Conservation (phyloP, 352 stramenopile genomes). For the Pythium monospermum region DNA sequence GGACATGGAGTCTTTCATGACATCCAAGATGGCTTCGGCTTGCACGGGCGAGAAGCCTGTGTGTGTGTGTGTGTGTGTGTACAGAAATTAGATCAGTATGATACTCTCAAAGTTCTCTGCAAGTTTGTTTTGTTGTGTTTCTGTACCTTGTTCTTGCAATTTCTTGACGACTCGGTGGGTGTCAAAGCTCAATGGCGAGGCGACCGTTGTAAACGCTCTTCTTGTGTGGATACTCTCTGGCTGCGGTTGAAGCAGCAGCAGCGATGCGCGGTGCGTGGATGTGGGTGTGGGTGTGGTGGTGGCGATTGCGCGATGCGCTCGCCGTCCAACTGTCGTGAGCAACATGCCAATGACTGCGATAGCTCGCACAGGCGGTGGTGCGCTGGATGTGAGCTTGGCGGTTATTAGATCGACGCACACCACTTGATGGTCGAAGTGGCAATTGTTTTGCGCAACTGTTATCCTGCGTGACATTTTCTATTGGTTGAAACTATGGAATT, state of each 20-base stretch:
- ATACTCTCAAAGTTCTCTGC: neutral
- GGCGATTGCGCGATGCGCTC: no score
- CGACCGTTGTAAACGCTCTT: slow-evolving; percentile 15
- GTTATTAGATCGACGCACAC: neutral
- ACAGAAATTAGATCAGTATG: neutral
- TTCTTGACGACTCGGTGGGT: slow-evolving; percentile 77
- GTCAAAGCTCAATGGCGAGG: slow-evolving; percentile 21
- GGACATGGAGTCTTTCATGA: slow-evolving; percentile 80
- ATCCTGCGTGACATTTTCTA: no score
- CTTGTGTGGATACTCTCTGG: no score
- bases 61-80: slow-evolving; percentile 17
- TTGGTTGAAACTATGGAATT: no score
- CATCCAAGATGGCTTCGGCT: slow-evolving; percentile 72
- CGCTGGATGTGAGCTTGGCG: neutral
- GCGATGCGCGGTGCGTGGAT: neutral
- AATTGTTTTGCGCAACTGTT: neutral
- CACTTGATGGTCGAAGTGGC: slow-evolving; percentile 1
- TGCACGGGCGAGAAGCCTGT: slow-evolving; percentile 67
- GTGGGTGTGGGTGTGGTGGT: neutral
- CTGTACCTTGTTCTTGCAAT: slow-evolving; percentile 62
- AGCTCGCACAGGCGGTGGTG: no score
- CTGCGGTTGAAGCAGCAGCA: no score
- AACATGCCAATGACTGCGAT: no score
- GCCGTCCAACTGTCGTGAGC: no score
- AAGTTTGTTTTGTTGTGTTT: neutral